Evolutionary conservation across 495 filamentous ascomycete species (phyloP).

Genomic region (Neurospora hispaniola): DNA sequence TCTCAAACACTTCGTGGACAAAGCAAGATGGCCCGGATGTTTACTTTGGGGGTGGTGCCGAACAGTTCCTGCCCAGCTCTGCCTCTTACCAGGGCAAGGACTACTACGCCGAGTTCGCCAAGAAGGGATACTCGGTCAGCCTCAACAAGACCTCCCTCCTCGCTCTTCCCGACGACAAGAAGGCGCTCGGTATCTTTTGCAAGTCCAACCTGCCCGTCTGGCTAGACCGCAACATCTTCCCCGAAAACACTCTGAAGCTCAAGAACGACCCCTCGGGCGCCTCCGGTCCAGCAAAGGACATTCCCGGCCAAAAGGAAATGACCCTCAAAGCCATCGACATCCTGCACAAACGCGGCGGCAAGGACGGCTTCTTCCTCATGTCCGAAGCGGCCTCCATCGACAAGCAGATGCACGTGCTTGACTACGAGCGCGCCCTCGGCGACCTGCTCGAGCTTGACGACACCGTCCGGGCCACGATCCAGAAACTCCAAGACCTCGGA

Average conservation of each 20-base stretch:
- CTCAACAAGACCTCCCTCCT: conserved; percentile 55
- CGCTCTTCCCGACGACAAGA: conserved; percentile 38
- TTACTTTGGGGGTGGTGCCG: conserved; percentile 62
- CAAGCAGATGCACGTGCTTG: conserved; percentile 68
- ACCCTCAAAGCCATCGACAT: conserved; percentile 68
- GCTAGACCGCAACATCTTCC: conserved; percentile 65
- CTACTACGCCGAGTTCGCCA: conserved; percentile 56
- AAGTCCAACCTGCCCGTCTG: conserved; percentile 55
- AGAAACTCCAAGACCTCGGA: conserved; percentile 44
- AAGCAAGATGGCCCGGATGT: conserved; percentile 56
- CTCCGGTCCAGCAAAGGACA: conserved; percentile 46
- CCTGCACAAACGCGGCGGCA: conserved; percentile 46
- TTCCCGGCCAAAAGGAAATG: conserved; percentile 72
- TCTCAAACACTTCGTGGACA: conserved; percentile 59
- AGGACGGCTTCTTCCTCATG: conserved; percentile 69
- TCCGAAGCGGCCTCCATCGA: conserved; percentile 65
- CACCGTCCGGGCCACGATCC: conserved; percentile 56
- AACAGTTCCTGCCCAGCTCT: conserved; percentile 53
- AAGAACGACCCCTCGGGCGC: conserved; percentile 53
- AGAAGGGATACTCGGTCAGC: conserved; percentile 53
- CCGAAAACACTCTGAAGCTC: conserved; percentile 44
- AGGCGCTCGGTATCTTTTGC: conserved; percentile 60
- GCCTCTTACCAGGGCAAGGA: conserved; percentile 46
- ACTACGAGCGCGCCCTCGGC: conserved; percentile 66
- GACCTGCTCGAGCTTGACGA: conserved; percentile 70